phyloP scores from a whole-genome alignment of 1,284 basidiomycete genomes.

The Tetrapyrgos nigripes region DNA sequence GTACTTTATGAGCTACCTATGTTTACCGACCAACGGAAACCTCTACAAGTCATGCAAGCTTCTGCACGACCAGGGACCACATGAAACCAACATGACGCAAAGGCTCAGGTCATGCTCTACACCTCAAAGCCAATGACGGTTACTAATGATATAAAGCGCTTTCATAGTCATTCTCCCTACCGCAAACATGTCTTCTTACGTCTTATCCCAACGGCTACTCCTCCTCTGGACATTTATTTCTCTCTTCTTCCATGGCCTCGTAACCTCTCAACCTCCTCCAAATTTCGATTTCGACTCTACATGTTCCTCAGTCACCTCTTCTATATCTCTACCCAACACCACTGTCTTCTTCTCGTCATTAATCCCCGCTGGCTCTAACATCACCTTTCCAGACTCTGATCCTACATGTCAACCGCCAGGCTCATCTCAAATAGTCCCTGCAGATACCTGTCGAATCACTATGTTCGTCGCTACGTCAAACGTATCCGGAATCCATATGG shows the following conservation, averaged over 20 bases:
- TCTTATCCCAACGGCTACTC: no score
- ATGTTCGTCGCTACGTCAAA: slow-evolving; percentile 9
- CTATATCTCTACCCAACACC: neutral
- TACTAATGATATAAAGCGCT: no score
- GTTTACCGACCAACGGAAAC: no score
- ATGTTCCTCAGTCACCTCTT: neutral
- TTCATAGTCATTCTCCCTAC: no score
- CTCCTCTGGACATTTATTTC: no score
- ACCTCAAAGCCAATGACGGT: no score
- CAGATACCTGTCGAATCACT: slow-evolving; percentile 12
- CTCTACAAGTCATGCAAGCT: no score
- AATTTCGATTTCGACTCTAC: slow-evolving; percentile 4
- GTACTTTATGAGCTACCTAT: no score
- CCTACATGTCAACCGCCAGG: neutral
- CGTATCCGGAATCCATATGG: slow-evolving; percentile 11
- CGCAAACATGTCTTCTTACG: no score
- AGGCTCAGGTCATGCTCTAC: no score
- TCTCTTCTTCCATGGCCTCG: neutral
- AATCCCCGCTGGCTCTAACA: slow-evolving; percentile 6
- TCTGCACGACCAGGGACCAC: no score
- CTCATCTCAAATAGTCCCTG: slow-evolving; percentile 1
- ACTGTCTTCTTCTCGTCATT: neutral
- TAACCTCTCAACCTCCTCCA: neutral
- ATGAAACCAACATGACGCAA: no score
- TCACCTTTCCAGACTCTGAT: slow-evolving; percentile 9